These are phyloP conservation scores for Lactarius indigo DNA, from an alignment of 768 basidiomycete genomes.

Conservation along the genomic window DNA sequence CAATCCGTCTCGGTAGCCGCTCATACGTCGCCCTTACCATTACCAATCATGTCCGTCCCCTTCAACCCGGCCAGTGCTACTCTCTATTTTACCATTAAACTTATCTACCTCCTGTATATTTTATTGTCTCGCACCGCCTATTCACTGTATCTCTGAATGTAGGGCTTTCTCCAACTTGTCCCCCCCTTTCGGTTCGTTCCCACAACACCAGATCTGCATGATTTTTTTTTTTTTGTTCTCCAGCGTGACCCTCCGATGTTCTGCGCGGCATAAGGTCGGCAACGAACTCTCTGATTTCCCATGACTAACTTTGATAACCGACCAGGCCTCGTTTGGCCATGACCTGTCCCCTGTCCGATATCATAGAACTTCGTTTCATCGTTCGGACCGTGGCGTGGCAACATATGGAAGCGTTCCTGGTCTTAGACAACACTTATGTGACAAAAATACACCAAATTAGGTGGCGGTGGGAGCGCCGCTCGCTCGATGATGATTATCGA, in stretches of 20 bases:
- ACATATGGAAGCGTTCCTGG: background rate
- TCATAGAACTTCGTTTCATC: background rate
- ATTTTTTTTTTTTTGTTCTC: background rate
- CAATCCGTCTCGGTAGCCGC: background rate
- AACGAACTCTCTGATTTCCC: background rate
- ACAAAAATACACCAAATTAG: background rate
- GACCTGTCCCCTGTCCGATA: background rate
- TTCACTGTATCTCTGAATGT: background rate
- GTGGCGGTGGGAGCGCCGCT: background rate
- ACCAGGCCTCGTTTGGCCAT: background rate
- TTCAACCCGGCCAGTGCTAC: too few relatives aligned
- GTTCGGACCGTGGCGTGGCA: background rate
- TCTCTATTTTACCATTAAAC: too few relatives aligned
- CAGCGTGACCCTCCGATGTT: background rate
- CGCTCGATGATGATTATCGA: background rate
- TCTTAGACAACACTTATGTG: background rate
- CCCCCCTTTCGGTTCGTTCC: background rate
- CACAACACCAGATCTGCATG: background rate
- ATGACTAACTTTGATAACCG: background rate
- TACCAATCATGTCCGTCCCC: background rate
- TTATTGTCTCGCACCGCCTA: too few relatives aligned
- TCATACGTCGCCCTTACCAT: background rate
- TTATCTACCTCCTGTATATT: too few relatives aligned
- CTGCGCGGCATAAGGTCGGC: background rate
- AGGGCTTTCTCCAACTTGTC: background rate